Evolutionary conservation across 768 basidiomycete species (phyloP), one percentile per base, ranked within the genome.

Genomic region (Rhizopogon vulgaris): DNA sequence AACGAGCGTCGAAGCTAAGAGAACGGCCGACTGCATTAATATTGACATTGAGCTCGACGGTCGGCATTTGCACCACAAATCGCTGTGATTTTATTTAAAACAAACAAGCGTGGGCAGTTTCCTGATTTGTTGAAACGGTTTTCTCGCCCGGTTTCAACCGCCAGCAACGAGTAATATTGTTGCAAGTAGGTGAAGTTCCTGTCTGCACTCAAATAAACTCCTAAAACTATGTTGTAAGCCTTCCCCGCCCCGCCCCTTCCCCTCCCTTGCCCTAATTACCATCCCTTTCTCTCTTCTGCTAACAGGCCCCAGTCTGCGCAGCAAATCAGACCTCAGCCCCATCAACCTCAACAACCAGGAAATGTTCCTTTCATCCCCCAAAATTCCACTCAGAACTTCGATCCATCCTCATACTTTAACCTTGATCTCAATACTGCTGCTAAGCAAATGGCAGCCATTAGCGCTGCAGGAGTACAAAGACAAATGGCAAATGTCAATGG

Each of bases 381-480:
- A 56, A 54, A 63, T 38, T 28, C 54, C 40, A 15, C 52, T 30
- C 27, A 46, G 25, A 52, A 62, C 47, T 55, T 70, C 41, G 73
- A 73, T 52, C 67, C 73, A 55, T 62, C 72, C 49, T 54, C 69
- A 17, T 71, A 70, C 57, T 79, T 80, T 59, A 69, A 69, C 61
- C 73, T 88, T 57, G 85, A 90, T 68, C 73, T 84, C 53, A 75
- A 78, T 47, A 75, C 81, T 41, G 81, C 77, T 46, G 84, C 84
- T 53, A 91, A 90, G 67, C 89, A 91, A 71, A 86, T 90, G 80
- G 85, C 86, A 28, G 84, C 84, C 9, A 79, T 90, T 58, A 82
- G 75, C 60, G 83, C 78, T 49, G 84, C 75, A 45, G 82, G 75
- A 58, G 58, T 61, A 51, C 66, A 64, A 50, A 65, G 66, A 15